Conservation (phyloP, 2,329 filamentous ascomycete species). For the Penicillium palitans region DNA sequence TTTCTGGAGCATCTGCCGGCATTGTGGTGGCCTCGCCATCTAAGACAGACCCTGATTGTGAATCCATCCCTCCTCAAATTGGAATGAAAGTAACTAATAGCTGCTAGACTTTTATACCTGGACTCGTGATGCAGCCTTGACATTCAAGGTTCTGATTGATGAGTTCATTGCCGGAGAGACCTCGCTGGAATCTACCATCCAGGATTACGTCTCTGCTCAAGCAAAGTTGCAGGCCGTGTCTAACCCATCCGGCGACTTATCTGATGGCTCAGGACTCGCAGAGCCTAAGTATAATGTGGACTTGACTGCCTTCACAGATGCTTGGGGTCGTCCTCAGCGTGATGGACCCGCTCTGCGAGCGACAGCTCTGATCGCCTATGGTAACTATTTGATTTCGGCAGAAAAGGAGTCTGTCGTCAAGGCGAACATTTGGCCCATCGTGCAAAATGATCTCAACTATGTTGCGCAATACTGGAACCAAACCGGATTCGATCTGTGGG, state of each 20-base stretch:
- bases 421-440: background rate
- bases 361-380: background rate
- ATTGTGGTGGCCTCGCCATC: background rate
- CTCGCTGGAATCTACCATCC: background rate
- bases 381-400: background rate
- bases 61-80: background rate
- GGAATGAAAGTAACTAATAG: background rate
- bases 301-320: background rate
- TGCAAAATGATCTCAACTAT: slow-evolving; percentile 16
- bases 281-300: background rate
- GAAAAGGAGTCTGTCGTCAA: background rate
- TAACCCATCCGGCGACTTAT: background rate
- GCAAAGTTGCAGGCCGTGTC: background rate
- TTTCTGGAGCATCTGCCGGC: background rate
- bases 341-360: background rate
- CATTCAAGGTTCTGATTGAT: background rate
- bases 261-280: background rate
- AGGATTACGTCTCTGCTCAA: background rate
- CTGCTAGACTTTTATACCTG: background rate
- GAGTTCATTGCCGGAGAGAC: background rate
- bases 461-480: slow-evolving; percentile 21
- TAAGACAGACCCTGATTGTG: background rate
- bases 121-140: background rate
- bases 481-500: slow-evolving; percentile 21
- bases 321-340: slow-evolving; percentile 1